Conservation (phyloP, 306 rosid species). For the Datisca glomerata region DNA sequence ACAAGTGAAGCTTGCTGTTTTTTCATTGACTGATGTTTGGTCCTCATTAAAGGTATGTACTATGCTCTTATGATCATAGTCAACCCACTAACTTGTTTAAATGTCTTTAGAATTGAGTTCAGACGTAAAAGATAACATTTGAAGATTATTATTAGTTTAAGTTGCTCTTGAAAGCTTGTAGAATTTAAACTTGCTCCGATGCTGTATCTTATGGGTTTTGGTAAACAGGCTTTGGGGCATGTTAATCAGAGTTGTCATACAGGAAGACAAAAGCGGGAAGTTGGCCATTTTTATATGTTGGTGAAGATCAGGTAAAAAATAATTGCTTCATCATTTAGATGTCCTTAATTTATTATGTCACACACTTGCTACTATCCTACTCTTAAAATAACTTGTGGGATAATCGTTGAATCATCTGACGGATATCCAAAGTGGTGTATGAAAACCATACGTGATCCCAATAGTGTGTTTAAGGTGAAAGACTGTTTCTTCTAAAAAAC, state of each 20-base stretch:
- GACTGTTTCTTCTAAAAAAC: background rate
- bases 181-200: constrained; percentile 7
- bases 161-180: constrained; percentile 13
- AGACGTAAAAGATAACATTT: background rate
- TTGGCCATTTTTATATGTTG: constrained; percentile 42
- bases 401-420: too few relatives aligned
- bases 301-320: constrained; percentile 55
- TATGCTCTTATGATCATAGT: background rate
- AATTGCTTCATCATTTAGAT: constrained; percentile 1
- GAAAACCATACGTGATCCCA: background rate
- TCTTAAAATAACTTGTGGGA: background rate
- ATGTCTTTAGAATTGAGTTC: background rate
- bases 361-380: background rate
- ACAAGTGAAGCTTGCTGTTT: constrained; percentile 83
- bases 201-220: constrained; percentile 16
- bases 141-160: background rate
- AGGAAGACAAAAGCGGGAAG: constrained; percentile 29
- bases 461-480: background rate
- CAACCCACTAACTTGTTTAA: background rate
- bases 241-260: constrained; percentile 23
- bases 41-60: constrained; percentile 66
- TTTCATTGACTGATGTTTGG: constrained; percentile 78
- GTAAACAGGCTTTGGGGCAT: constrained; percentile 51
- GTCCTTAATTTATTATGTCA: constrained; percentile 13
- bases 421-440: background rate